Evolutionary conservation across 345 rosid species (phyloP), one percentile per base, ranked within the genome.

Genomic region (Balakata baccata): DNA sequence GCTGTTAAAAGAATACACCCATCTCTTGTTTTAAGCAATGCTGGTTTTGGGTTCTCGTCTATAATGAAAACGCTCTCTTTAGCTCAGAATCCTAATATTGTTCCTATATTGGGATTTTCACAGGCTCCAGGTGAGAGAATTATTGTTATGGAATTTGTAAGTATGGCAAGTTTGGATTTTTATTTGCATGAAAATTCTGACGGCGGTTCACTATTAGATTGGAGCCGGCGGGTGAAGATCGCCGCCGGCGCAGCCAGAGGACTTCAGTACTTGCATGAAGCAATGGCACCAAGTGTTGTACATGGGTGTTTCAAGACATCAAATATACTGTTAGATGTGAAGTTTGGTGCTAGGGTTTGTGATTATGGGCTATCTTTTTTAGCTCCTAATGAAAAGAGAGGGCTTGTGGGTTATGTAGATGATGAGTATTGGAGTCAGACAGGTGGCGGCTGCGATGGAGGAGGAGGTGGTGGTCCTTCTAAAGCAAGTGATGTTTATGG

Each of bases 81-180:
- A 57, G 87, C 92, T 2, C 85, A 76, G 0, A 96, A 94, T 63
- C 92, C 86, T 0, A 84, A 92, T 71, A 71, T 90, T 74, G 96
- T 90, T 0, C 78, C 92, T 6, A 80, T 94, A 11, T 6, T 87
- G 52, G 98, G 97, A 29, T 82, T 79, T 57, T 87, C 96, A 0
- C 92, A 94, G 64, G 97, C 94, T n/a, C 97, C 97, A 0, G 97
- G 93, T 0, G 97, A 94, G 77, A 86, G 98, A 62, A 84, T 94
- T 59, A 65, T 94, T 3, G 84, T 90, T 0, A 85, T 78, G 6
- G 98, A 89, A 61, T 87, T 86, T 68, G 70, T 88, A 23, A 83
- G 89, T 18, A 78, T 72, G 62, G 79, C 70, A 25, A 90, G 80
- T 70, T 76, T 94, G 75, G 88, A 83, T 41, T 82, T 69, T 71